These are phyloP conservation scores for Astrocystis sublimbata DNA, from an alignment of 495 filamentous ascomycete species.

Conservation along the genomic window DNA sequence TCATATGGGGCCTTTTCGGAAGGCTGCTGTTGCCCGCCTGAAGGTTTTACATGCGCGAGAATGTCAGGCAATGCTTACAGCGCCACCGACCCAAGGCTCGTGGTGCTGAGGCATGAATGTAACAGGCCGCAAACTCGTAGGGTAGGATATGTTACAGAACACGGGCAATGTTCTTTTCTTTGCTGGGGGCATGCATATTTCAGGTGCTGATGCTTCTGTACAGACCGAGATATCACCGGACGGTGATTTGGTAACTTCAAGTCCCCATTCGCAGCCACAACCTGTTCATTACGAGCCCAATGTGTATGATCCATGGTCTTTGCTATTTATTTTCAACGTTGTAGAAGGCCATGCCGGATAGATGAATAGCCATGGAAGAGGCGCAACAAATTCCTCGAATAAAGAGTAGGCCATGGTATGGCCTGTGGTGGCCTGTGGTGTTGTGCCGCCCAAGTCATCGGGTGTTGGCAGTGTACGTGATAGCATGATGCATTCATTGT, in stretches of 20 bases:
- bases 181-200: constrained; percentile 14
- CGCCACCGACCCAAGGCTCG: constrained; percentile 11
- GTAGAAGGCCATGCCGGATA: too few relatives aligned
- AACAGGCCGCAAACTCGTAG: constrained; percentile 5
- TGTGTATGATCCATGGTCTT: not conserved
- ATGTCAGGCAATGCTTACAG: constrained; percentile 6
- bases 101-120: constrained; percentile 9
- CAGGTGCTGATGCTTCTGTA: constrained; percentile 11
- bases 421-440: not conserved
- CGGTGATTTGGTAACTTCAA: not conserved
- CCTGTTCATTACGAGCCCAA: not conserved
- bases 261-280: not conserved
- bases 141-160: constrained; percentile 14
- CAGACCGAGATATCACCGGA: constrained; percentile 14
- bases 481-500: not conserved
- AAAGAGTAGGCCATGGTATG: not conserved
- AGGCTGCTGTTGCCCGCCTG: constrained; percentile 14
- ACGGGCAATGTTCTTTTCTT: constrained; percentile 15
- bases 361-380: too few relatives aligned
- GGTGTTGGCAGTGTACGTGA: constrained; percentile 1
- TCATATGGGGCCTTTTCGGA: constrained; percentile 25
- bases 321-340: not conserved
- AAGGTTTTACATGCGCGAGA: not conserved
- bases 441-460: not conserved
- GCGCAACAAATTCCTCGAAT: too few relatives aligned